Conservation (phyloP, 805 yeast genomes). For the Pichia exigua region DNA sequence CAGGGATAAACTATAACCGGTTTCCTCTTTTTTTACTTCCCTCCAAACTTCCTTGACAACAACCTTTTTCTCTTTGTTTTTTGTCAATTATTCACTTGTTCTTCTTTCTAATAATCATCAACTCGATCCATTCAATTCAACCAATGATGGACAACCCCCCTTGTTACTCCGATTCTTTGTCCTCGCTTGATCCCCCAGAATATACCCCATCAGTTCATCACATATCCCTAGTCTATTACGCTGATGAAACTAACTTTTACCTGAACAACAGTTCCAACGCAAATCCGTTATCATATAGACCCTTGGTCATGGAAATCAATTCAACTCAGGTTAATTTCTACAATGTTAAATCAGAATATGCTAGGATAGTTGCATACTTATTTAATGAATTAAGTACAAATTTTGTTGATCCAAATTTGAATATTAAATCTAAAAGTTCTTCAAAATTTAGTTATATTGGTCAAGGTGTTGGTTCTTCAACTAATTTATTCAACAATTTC, state of each 20-base stretch:
- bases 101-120: background rate
- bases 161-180: background rate
- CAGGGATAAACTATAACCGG: background rate
- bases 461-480: slow-evolving; percentile 7
- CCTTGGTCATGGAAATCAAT: slow-evolving; percentile 25
- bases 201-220: slow-evolving; percentile 23
- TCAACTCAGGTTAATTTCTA: slow-evolving; percentile 27
- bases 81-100: background rate
- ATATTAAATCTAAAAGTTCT: slow-evolving; percentile 15
- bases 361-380: slow-evolving; percentile 14
- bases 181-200: slow-evolving; percentile 12
- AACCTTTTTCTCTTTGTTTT: background rate
- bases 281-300: slow-evolving; percentile 7
- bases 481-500: background rate
- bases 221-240: slow-evolving; percentile 17
- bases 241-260: slow-evolving; percentile 10
- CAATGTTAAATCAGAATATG: slow-evolving; percentile 10
- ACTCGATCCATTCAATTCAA: background rate
- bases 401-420: slow-evolving; percentile 22
- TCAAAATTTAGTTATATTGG: slow-evolving; percentile 3
- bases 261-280: background rate
- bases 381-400: slow-evolving; percentile 19
- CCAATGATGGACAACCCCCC: background rate
- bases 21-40: no score
- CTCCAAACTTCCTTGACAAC: background rate